phyloP scores from a whole-genome alignment of 805 yeast species.

The Myxozyma mucilagina region DNA sequence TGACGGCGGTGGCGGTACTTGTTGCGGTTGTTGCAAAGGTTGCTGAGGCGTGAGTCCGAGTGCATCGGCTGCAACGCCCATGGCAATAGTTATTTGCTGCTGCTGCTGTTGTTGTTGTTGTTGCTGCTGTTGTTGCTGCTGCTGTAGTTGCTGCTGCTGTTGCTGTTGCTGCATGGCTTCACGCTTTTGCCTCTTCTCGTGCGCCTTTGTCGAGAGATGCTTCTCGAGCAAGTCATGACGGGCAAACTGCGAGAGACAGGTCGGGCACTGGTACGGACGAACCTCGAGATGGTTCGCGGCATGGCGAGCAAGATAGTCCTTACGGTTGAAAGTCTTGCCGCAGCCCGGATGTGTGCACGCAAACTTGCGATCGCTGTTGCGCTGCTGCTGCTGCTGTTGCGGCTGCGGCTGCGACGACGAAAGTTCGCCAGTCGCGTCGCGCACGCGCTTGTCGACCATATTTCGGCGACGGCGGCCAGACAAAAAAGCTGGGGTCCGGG shows the following conservation, averaged over 20 bases:
- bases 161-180: conserved; percentile 23
- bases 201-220: conserved; percentile 34
- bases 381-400: neutral
- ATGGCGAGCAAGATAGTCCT: conserved; percentile 37
- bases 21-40: neutral
- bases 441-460: conserved; percentile 8
- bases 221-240: conserved; percentile 39
- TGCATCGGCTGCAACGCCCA: neutral
- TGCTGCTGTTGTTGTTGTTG: neutral
- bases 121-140: conserved; percentile 1
- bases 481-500: neutral
- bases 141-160: conserved; percentile 9
- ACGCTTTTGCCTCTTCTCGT: conserved; percentile 32
- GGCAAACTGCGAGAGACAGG: conserved; percentile 37
- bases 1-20: neutral
- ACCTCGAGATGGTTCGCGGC: conserved; percentile 36
- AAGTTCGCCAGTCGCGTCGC: neutral
- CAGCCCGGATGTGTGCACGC: conserved; percentile 36
- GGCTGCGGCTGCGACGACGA: neutral
- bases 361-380: conserved; percentile 24
- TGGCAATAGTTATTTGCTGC: neutral
- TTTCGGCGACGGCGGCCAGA: neutral
- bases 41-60: neutral
- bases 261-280: conserved; percentile 37
- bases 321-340: conserved; percentile 35